A percentile compares a stretch with the other conserved stretches of the same genome.
phyloP scores from a whole-genome alignment of 2,329 filamentous ascomycete species.

The Penicillium crustosum region DNA sequence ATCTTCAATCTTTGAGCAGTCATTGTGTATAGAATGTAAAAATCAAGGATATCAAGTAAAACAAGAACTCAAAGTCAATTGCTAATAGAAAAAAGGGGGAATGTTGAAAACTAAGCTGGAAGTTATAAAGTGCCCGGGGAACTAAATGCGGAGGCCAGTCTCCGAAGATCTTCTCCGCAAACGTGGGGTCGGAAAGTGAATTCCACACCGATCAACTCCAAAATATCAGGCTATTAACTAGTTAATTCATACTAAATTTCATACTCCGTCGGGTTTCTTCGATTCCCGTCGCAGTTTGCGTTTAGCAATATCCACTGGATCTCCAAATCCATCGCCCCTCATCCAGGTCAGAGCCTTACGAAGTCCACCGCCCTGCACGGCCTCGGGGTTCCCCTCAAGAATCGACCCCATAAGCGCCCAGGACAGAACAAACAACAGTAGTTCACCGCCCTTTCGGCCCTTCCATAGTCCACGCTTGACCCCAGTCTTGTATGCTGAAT shows the following conservation, averaged over 20 bases:
- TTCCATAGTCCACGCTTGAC: slow-evolving; percentile 86
- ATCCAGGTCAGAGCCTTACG: slow-evolving; percentile 73
- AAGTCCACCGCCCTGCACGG: slow-evolving; percentile 65
- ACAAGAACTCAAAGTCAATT: not conserved
- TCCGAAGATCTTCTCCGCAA: slow-evolving; percentile 16
- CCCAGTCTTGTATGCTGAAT: slow-evolving; percentile 90
- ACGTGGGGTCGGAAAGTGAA: slow-evolving; percentile 23
- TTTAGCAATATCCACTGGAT: slow-evolving; percentile 58
- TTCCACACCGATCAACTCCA: slow-evolving; percentile 13
- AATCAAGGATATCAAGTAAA: not conserved
- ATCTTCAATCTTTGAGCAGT: slow-evolving; percentile 42
- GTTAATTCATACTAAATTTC: not conserved
- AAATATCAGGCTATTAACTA: not conserved
- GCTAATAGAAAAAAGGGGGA: not conserved
- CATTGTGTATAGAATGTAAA: slow-evolving; percentile 20
- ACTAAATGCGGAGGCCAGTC: slow-evolving; percentile 19
- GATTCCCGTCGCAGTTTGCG: slow-evolving; percentile 31
- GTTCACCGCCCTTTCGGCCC: slow-evolving; percentile 77
- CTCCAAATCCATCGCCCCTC: slow-evolving; percentile 72
- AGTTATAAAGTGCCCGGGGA: not conserved
- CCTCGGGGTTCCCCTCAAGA: slow-evolving; percentile 69
- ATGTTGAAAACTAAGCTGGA: not conserved
- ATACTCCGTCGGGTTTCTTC: slow-evolving; percentile 25
- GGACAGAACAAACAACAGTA: slow-evolving; percentile 77
- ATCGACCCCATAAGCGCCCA: slow-evolving; percentile 75